Conservation (phyloP, 1,284 basidiomycete species). For the Ustilago shanxiensis region DNA sequence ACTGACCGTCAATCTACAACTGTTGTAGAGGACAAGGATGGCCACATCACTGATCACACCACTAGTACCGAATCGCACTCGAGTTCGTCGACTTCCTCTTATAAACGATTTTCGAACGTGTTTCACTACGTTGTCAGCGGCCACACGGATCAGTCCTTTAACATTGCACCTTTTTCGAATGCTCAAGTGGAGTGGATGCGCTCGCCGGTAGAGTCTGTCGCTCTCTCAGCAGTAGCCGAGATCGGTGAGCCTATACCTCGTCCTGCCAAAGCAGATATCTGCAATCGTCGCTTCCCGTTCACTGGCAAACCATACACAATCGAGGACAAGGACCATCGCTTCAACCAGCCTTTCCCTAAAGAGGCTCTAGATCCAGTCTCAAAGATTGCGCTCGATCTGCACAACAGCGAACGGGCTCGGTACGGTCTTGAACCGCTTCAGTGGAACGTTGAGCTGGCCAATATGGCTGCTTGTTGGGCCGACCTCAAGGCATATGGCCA, state of each 20-base stretch:
- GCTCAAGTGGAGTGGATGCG: slow-evolving; percentile 32
- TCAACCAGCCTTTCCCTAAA: slow-evolving; percentile 16
- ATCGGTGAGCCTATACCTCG: slow-evolving; percentile 25
- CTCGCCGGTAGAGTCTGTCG: not conserved
- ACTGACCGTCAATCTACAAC: slow-evolving; percentile 2
- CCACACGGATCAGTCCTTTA: slow-evolving; percentile 18
- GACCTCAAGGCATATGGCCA: slow-evolving; percentile 54
- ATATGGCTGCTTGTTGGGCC: slow-evolving; percentile 55
- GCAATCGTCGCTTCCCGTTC: slow-evolving; percentile 45
- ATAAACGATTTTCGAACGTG: slow-evolving; percentile 25
- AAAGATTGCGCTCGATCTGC: slow-evolving; percentile 37
- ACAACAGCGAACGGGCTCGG: slow-evolving; percentile 38
- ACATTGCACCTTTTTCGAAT: slow-evolving; percentile 30
- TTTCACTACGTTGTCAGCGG: slow-evolving; percentile 32
- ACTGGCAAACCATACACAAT: slow-evolving; percentile 15
- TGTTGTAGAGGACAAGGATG: slow-evolving; percentile 6
- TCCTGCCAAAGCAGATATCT: slow-evolving; percentile 32
- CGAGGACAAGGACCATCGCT: slow-evolving; percentile 27
- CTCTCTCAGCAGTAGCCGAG: slow-evolving; percentile 4
- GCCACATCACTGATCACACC: slow-evolving; percentile 1
- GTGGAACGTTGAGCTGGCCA: slow-evolving; percentile 53
- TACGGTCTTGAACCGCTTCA: slow-evolving; percentile 28
- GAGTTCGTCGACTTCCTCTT: slow-evolving; percentile 19
- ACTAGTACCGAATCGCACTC: slow-evolving; percentile 8
- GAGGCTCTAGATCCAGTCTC: slow-evolving; percentile 31